These are phyloP conservation scores for Dactylis glomerata DNA, from an alignment of 176 grass and related monocot species.

Conservation along the genomic window DNA sequence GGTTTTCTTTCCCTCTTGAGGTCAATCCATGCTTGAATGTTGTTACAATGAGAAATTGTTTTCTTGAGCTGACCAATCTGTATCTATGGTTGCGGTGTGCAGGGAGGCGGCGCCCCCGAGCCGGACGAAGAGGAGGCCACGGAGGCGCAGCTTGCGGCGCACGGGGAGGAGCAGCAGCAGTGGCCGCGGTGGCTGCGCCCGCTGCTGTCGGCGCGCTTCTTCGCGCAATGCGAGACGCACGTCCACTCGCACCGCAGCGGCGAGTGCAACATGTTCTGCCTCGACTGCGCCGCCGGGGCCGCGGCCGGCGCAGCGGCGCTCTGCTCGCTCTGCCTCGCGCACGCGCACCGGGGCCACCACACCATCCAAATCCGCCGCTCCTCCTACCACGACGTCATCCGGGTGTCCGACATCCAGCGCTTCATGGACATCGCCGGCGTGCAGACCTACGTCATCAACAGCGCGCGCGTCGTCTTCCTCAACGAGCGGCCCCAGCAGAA, in stretches of 20 bases:
- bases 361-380: conserved; percentile 89
- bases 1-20: background rate
- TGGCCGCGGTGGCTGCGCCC: conserved; percentile 84
- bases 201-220: conserved; percentile 77
- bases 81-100: background rate
- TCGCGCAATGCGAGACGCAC: conserved; percentile 83
- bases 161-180: conserved; percentile 35
- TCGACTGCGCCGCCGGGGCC: conserved; percentile 58
- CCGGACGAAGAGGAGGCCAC: conserved; percentile 31
- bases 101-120: conserved; percentile 49
- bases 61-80: background rate
- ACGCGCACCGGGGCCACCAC: conserved; percentile 53
- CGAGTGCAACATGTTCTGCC: conserved; percentile 98
- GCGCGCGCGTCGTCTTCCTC: conserved; percentile 94
- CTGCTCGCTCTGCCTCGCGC: conserved; percentile 79
- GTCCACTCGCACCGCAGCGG: conserved; percentile 57
- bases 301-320: conserved; percentile 34
- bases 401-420: conserved; percentile 91
- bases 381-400: conserved; percentile 98
- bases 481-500: conserved; percentile 92
- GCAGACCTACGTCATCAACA: conserved; percentile 99
- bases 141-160: conserved; percentile 3
- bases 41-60: background rate
- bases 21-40: background rate
- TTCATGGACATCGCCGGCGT: conserved; percentile 90